Conservation (phyloP, 2,329 filamentous ascomycete genomes). For the Venturia oleaginea region DNA sequence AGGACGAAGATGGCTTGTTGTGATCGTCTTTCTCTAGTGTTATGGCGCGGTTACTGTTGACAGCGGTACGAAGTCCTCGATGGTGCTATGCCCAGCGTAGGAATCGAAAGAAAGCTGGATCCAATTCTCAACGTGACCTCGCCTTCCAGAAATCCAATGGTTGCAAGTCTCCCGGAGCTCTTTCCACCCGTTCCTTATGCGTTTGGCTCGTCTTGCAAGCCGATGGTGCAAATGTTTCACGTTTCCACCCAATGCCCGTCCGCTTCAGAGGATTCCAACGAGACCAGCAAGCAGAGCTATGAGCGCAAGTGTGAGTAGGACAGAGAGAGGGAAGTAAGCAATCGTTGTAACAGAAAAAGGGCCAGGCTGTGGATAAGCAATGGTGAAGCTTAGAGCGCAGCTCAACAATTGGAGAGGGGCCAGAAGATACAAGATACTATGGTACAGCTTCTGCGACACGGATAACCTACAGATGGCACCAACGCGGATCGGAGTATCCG, state of each 20-base stretch:
- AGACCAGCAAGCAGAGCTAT: background rate
- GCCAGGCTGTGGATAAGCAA: background rate
- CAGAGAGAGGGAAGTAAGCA: background rate
- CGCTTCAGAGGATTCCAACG: background rate
- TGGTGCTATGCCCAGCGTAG: background rate
- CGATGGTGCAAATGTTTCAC: conserved; percentile 8
- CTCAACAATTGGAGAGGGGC: background rate
- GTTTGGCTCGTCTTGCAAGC: background rate
- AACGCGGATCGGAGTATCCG: background rate
- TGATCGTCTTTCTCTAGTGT: background rate
- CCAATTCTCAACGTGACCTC: background rate
- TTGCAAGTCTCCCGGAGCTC: background rate
- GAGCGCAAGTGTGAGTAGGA: background rate
- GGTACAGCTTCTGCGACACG: background rate
- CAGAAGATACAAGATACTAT: background rate
- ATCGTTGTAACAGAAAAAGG: conserved; percentile 1
- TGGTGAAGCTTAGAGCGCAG: conserved; percentile 1
- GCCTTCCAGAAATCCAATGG: background rate
- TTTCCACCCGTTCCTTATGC: conserved; percentile 1
- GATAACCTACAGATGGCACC: background rate
- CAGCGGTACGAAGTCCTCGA: conserved; percentile 3
- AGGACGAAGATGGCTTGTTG: background rate
- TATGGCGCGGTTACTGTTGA: background rate
- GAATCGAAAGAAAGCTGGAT: background rate
- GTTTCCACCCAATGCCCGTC: background rate